These are phyloP conservation scores for Protoeuglena noctilucae DNA, from an alignment of 139 green algal genomes.

Conservation along the genomic window DNA sequence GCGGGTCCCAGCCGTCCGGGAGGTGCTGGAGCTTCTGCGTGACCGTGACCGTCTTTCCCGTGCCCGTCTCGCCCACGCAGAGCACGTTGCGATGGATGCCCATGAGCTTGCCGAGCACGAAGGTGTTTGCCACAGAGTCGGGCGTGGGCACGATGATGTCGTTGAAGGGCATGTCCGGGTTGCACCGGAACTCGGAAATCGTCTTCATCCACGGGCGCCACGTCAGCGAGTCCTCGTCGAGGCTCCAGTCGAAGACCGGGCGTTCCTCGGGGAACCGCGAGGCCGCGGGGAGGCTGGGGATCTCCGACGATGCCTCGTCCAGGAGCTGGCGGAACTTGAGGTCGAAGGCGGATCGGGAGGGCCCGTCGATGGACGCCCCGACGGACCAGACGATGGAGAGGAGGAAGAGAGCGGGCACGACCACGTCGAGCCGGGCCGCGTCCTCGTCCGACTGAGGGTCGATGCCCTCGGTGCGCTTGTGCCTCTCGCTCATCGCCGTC, in stretches of 20 bases:
- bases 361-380: slow-evolving; percentile 46
- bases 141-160: slow-evolving; percentile 60
- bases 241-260: slow-evolving; percentile 13
- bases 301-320: slow-evolving; percentile 11
- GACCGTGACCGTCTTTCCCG: slow-evolving; percentile 60
- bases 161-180: slow-evolving; percentile 45
- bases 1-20: slow-evolving; percentile 30
- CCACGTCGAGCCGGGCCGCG: slow-evolving; percentile 10
- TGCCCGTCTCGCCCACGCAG: slow-evolving; percentile 67
- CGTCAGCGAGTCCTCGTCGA: slow-evolving; percentile 10
- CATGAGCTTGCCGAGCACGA: slow-evolving; percentile 43
- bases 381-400: slow-evolving; percentile 60
- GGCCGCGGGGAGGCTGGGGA: background rate
- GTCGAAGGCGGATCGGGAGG: slow-evolving; percentile 36
- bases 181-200: slow-evolving; percentile 40
- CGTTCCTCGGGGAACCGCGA: slow-evolving; percentile 1
- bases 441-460: slow-evolving; percentile 30
- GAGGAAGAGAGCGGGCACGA: slow-evolving; percentile 39
- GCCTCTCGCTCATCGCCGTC: slow-evolving; percentile 33
- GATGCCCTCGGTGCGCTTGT: slow-evolving; percentile 16
- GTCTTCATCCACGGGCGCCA: slow-evolving; percentile 63
- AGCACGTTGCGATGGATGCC: slow-evolving; percentile 40
- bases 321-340: slow-evolving; percentile 22
- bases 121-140: slow-evolving; percentile 60
- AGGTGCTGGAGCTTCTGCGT: slow-evolving; percentile 50